Conservation (phyloP, 73 alveolate species). For the Symbiodinium pilosum region DNA sequence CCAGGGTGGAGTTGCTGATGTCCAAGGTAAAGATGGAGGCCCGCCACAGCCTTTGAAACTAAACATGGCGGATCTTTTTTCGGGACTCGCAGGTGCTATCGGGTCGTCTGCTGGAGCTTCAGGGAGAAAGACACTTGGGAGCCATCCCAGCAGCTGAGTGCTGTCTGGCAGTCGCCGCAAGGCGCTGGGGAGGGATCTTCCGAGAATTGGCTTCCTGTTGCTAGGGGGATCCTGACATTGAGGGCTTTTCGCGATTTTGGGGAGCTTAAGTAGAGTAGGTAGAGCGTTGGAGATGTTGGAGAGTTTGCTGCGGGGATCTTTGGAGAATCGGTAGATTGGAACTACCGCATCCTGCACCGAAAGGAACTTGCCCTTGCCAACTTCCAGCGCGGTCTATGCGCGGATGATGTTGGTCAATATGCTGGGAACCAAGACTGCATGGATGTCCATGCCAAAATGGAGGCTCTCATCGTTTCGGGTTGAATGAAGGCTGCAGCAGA, state of each 20-base stretch:
- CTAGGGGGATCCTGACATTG: too few relatives aligned
- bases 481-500: slow-evolving; percentile 57
- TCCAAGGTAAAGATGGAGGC: slow-evolving; percentile 71
- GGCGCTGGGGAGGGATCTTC: too few relatives aligned
- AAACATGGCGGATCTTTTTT: too few relatives aligned
- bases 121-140: slow-evolving; percentile 73
- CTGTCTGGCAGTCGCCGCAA: slow-evolving; percentile 65
- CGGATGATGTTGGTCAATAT: slow-evolving; percentile 67
- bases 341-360: background rate
- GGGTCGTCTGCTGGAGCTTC: slow-evolving; percentile 71
- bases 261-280: too few relatives aligned
- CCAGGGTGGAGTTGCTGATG: slow-evolving; percentile 80
- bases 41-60: background rate
- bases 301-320: too few relatives aligned
- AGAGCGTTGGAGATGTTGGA: too few relatives aligned
- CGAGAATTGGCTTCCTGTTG: too few relatives aligned
- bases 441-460: background rate
- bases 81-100: slow-evolving; percentile 33
- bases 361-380: slow-evolving; percentile 89
- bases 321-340: too few relatives aligned
- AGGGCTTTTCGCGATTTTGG: too few relatives aligned
- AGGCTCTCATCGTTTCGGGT: background rate
- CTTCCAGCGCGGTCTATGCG: slow-evolving; percentile 81
- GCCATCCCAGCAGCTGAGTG: slow-evolving; percentile 74
- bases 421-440: background rate